Percentiles rank a stretch among this genome's conserved stretches.
Conservation (phyloP, 1,284 basidiomycete species). For the Ustilago lituana region DNA sequence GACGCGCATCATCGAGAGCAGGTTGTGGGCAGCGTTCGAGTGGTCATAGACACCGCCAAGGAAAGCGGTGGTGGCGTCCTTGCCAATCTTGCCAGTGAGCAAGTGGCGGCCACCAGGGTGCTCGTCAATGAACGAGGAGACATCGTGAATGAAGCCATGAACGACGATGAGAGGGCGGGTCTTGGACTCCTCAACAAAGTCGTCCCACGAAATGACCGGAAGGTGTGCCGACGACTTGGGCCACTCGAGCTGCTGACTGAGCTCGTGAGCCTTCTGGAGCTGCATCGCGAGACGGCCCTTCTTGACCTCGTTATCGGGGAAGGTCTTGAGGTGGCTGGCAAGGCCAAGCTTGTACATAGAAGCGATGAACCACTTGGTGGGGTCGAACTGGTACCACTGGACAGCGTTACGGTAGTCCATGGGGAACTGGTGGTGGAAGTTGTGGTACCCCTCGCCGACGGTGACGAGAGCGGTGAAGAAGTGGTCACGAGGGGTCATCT, state of each 20-base stretch:
- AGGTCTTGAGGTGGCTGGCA: constrained; percentile 64
- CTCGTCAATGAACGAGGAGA: constrained; percentile 63
- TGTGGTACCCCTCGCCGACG: constrained; percentile 66
- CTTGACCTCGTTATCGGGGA: constrained; percentile 67
- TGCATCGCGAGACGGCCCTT: constrained; percentile 66
- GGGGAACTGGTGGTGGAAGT: constrained; percentile 67
- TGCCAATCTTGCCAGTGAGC: constrained; percentile 60
- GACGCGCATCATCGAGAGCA: constrained; percentile 66
- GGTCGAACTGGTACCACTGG: constrained; percentile 67
- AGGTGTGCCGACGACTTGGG: constrained; percentile 61
- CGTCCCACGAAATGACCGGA: constrained; percentile 66
- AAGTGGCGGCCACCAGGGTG: constrained; percentile 65
- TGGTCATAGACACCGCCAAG: constrained; percentile 66
- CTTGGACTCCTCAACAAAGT: constrained; percentile 64
- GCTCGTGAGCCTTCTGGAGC: constrained; percentile 57
- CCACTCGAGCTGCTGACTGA: constrained; percentile 51
- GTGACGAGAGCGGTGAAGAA: constrained; percentile 65
- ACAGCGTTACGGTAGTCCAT: constrained; percentile 67
- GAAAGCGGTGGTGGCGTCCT: constrained; percentile 66
- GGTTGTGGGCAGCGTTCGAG: constrained; percentile 65
- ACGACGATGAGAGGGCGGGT: constrained; percentile 61
- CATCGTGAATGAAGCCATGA: constrained; percentile 65
- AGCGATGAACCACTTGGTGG: constrained; percentile 67
- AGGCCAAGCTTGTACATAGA: constrained; percentile 58
- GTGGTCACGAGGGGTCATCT: constrained; percentile 66